Evolutionary conservation across 495 filamentous ascomycete genomes (phyloP).

Genomic region (Penicillium cataractarum): DNA sequence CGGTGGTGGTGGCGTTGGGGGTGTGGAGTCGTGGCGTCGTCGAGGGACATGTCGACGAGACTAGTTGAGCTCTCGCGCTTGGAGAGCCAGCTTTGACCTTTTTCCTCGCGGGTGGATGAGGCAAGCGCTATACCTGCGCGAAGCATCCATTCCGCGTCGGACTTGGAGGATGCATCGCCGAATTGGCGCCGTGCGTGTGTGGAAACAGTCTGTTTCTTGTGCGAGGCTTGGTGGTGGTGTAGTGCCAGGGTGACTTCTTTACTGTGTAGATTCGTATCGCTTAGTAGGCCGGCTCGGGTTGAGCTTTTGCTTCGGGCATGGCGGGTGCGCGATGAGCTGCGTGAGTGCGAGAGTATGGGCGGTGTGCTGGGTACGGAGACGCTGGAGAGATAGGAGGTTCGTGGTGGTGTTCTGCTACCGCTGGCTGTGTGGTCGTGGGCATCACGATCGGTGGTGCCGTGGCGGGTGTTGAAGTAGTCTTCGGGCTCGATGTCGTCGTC

Average conservation of each 20-base stretch:
- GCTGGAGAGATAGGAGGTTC: conserved; percentile 48
- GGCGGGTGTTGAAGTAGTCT: conserved; percentile 40
- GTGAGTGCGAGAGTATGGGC: conserved; percentile 52
- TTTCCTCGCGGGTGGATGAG: conserved; percentile 71
- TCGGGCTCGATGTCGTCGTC: conserved; percentile 42
- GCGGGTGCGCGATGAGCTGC: conserved; percentile 48
- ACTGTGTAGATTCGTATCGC: conserved; percentile 42
- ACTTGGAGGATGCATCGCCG: conserved; percentile 24
- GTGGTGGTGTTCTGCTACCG: conserved; percentile 24
- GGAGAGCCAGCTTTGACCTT: conserved; percentile 78
- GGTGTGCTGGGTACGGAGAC: conserved; percentile 50
- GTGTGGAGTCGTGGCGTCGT: conserved; percentile 11
- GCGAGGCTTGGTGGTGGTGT: conserved; percentile 26
- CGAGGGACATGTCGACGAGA: conserved; percentile 49
- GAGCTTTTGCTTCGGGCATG: conserved; percentile 47
- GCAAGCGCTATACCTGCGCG: conserved; percentile 72
- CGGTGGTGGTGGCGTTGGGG: conserved; percentile 31
- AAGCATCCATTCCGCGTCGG: conserved; percentile 73
- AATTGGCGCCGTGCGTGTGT: conserved; percentile 12
- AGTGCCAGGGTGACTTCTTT: conserved; percentile 28
- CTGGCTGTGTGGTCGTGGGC: conserved; percentile 1
- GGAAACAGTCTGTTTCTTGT: conserved; percentile 21
- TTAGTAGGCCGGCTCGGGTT: conserved; percentile 30
- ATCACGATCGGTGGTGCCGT: not conserved
- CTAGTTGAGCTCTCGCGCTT: conserved; percentile 74